Percentiles rank a stretch among this genome's conserved stretches.
These are phyloP conservation scores for Daldinia caldariorum DNA, from an alignment of 495 filamentous ascomycete species.

Conservation along the genomic window DNA sequence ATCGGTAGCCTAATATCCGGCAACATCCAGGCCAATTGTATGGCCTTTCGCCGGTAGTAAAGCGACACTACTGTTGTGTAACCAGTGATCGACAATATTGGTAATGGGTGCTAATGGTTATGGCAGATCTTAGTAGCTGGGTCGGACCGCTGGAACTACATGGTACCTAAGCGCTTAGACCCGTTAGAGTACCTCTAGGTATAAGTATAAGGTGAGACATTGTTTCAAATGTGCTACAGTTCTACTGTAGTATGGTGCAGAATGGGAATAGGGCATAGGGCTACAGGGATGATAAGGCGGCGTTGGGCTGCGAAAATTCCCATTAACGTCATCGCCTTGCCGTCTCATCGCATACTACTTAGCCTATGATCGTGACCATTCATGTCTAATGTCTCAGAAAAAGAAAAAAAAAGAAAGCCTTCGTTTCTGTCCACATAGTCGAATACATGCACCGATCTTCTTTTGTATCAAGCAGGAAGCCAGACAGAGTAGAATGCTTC, in stretches of 20 bases:
- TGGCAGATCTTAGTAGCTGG: not conserved
- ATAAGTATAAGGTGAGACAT: not conserved
- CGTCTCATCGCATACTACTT: too few species aligned
- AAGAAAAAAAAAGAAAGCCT: not conserved
- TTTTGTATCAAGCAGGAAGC: not conserved
- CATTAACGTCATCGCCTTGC: too few species aligned
- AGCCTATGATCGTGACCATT: too few species aligned
- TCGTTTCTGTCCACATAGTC: not conserved
- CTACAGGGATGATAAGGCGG: too few species aligned
- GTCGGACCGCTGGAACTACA: constrained; percentile 1
- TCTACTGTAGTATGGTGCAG: not conserved
- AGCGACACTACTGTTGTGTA: not conserved
- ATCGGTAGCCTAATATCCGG: not conserved
- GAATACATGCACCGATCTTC: not conserved
- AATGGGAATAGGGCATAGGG: not conserved
- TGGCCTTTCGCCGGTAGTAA: not conserved
- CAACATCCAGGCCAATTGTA: not conserved
- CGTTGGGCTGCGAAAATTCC: too few species aligned
- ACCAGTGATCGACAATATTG: not conserved
- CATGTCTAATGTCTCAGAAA: not conserved
- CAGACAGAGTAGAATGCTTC: not conserved
- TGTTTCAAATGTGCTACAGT: not conserved
- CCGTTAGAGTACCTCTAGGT: too few species aligned
- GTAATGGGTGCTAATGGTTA: not conserved
- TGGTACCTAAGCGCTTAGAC: not conserved